Base-by-base conservation (phyloP, 345 rosid genomes). In the Eucalyptus grandis region DNA sequence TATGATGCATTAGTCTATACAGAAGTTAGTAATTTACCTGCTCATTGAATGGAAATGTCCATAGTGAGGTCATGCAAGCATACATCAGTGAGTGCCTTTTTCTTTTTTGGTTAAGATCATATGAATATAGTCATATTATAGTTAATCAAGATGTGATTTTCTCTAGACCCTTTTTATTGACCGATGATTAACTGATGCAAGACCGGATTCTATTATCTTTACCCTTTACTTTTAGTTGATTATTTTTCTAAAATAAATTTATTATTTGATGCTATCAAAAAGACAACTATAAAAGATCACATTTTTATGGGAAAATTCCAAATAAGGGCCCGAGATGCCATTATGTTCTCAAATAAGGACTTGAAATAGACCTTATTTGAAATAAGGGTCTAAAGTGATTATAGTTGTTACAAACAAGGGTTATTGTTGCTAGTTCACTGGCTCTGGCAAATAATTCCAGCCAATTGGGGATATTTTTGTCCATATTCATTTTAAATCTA, bases 371-470 rank as follows among this genome's bases (percentile, higher is more conserved):
- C 53, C 1, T 50, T 50, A 50, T 50, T 50, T 50, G 17, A 50
- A 50, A 50, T 50, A 50, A 5, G 15, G 53, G 53, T 7, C 7
- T 50, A 15, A 50, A 50, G 7, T 50, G 19, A 50, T 50, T 50
- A 50, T 50, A 16, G 21, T 51, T 49, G 5, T 11, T 51, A 16
- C 9, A 16, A 51, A 51, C 16, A 51, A 51, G 21, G 21, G 21
- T 4, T 2, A 51, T 16, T 1, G 2, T 50, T 6, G 8, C 1
- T 16, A 0, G 54, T 50, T 51, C 21, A 51, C 0, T 1, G 1
- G 21, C 8, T 1, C 8, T 1, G 2, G 3, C 54, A 51, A 51
- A 51, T 16, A 16, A 51, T 51, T 51, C 2, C 8, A 0, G 1
- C 21, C 21, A 51, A 51, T 51, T 7, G 6, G 7, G 54, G 9